Conservation (phyloP, 208 protist species). For the Tetramitus jugosus region DNA sequence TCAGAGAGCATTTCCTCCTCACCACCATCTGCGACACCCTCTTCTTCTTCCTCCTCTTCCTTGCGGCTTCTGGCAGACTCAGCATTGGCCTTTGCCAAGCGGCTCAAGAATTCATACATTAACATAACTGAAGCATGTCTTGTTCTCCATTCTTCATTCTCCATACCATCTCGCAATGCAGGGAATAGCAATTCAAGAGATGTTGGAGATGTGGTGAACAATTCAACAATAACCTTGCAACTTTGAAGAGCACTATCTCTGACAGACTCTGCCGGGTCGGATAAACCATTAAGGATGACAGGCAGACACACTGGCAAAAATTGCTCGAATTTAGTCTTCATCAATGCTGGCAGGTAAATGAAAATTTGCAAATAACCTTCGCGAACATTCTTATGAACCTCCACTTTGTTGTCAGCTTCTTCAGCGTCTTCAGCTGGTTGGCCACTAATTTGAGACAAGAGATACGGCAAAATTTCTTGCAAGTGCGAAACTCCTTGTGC, state of each 20-base stretch:
- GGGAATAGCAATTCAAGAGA: background rate
- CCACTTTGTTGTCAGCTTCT: background rate
- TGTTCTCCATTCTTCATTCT: slow-evolving; percentile 13
- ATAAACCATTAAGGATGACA: slow-evolving; percentile 73
- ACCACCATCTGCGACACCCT: no score
- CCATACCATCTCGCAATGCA: background rate
- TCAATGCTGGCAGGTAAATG: slow-evolving; percentile 70
- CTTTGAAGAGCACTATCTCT: slow-evolving; percentile 68
- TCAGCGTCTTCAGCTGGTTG: background rate
- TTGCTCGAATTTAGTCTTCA: slow-evolving; percentile 57
- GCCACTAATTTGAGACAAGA: slow-evolving; percentile 19
- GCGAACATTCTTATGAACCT: slow-evolving; percentile 50
- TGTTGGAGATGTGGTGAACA: slow-evolving; percentile 31
- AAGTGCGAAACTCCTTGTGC: slow-evolving; percentile 16
- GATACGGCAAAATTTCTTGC: slow-evolving; percentile 12
- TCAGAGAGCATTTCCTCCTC: no score
- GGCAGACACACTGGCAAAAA: slow-evolving; percentile 67
- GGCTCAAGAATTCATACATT: background rate
- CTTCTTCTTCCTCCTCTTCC: background rate
- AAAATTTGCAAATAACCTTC: slow-evolving; percentile 81
- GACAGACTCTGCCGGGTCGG: slow-evolving; percentile 74
- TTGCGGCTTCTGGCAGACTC: no score
- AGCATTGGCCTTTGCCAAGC: background rate
- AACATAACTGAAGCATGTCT: background rate
- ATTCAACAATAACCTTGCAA: slow-evolving; percentile 71